phyloP scores from a whole-genome alignment of 345 rosid genomes.

The Populus tremula region DNA sequence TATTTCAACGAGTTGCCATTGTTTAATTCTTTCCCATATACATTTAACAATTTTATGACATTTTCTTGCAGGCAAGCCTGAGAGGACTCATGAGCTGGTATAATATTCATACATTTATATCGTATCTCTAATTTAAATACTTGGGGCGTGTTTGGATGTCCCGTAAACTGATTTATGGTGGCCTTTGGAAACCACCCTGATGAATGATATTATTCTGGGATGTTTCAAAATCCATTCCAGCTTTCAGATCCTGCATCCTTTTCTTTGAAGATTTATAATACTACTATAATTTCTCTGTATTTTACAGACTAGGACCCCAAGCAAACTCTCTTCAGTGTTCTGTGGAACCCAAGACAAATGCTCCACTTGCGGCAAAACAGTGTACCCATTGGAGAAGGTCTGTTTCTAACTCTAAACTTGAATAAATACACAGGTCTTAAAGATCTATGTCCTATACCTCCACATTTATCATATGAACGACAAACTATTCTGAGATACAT shows the following conservation, averaged over 20 bases:
- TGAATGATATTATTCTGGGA: background rate
- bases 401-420: background rate
- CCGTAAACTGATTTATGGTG: background rate
- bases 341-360: slow-evolving; percentile 85
- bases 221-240: background rate
- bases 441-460: background rate
- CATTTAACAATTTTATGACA: background rate
- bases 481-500: background rate
- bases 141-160: background rate
- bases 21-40: background rate
- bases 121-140: background rate
- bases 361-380: slow-evolving; percentile 65
- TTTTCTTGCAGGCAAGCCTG: slow-evolving; percentile 25
- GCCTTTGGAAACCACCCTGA: background rate
- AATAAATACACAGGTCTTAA: background rate
- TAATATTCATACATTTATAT: background rate
- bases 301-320: slow-evolving; percentile 63
- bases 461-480: background rate
- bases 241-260: background rate
- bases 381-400: slow-evolving; percentile 84
- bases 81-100: slow-evolving; percentile 53
- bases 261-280: background rate
- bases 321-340: slow-evolving; percentile 70
- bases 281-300: background rate
- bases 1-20: background rate